These are phyloP conservation scores for Boletellus sp. DNA, from an alignment of 768 basidiomycete species.

Conservation along the genomic window DNA sequence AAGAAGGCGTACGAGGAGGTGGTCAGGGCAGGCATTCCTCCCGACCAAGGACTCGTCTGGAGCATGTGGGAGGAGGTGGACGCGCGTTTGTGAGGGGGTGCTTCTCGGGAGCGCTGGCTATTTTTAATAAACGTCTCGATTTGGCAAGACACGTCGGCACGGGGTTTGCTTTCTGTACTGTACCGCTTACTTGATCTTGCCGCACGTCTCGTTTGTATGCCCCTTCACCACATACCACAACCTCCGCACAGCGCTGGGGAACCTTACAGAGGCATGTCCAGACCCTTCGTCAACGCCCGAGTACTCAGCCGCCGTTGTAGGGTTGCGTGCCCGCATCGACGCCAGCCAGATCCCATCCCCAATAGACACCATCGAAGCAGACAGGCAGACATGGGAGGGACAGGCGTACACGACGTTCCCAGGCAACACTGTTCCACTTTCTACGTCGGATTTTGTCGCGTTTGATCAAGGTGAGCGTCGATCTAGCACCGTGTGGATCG, in stretches of 20 bases:
- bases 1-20: slow-evolving; percentile 47
- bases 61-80: slow-evolving; percentile 52
- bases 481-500: neutral
- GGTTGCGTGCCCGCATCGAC: slow-evolving; percentile 80
- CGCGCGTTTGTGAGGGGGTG: slow-evolving; percentile 13
- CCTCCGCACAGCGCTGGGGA: slow-evolving; percentile 60
- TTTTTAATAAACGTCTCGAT: neutral
- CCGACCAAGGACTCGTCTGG: slow-evolving; percentile 59
- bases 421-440: slow-evolving; percentile 66
- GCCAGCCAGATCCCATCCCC: slow-evolving; percentile 90
- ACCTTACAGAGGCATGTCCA: slow-evolving; percentile 38
- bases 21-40: slow-evolving; percentile 44
- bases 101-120: too few species aligned
- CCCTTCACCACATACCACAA: slow-evolving; percentile 43
- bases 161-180: neutral
- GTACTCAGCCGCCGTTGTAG: slow-evolving; percentile 34
- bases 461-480: slow-evolving; percentile 75
- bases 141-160: neutral
- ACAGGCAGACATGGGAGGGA: slow-evolving; percentile 75
- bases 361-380: slow-evolving; percentile 70
- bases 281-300: neutral
- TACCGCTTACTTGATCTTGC: too few species aligned
- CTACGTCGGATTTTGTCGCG: slow-evolving; percentile 84
- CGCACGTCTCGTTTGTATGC: slow-evolving; percentile 11
- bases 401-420: slow-evolving; percentile 64